A percentile compares a stretch with the other conserved stretches of the same genome.
phyloP scores from a whole-genome alignment of 495 filamentous ascomycete species.

The Penicillium taxi region DNA sequence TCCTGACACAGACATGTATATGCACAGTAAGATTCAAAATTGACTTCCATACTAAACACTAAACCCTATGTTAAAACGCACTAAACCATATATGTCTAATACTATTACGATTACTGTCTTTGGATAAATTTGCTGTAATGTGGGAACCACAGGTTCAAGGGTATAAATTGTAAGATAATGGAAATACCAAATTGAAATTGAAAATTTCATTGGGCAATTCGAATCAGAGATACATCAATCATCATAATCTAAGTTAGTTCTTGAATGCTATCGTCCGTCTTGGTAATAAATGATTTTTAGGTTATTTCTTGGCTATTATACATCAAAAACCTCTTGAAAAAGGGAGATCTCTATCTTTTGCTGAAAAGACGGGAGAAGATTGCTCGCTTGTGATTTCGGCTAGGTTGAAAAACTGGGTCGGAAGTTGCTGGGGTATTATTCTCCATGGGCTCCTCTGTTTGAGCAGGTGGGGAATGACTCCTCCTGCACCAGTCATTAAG shows the following conservation, averaged over 20 bases:
- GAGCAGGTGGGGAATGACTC: not conserved
- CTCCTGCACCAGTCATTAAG: conserved; percentile 3
- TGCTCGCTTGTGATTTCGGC: too few relatives aligned
- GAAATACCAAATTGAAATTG: not conserved
- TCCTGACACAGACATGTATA: too few relatives aligned
- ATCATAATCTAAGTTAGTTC: not conserved
- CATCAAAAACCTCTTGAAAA: not conserved
- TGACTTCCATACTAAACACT: not conserved
- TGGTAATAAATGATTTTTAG: too few relatives aligned
- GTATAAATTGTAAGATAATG: not conserved
- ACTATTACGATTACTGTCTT: not conserved
- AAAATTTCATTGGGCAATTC: not conserved
- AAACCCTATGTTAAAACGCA: not conserved
- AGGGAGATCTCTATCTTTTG: too few relatives aligned
- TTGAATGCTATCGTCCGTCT: too few relatives aligned
- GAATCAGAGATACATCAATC: not conserved
- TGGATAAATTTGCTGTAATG: not conserved
- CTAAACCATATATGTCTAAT: not conserved
- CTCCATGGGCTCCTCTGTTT: not conserved
- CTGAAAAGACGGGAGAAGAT: too few relatives aligned
- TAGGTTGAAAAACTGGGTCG: not conserved
- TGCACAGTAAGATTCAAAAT: conserved; percentile 1
- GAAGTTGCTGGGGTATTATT: not conserved
- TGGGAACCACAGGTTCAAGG: not conserved
- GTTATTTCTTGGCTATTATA: not conserved